Conservation (phyloP, 164 flowering plant species). For the Taxillus chinensis region DNA sequence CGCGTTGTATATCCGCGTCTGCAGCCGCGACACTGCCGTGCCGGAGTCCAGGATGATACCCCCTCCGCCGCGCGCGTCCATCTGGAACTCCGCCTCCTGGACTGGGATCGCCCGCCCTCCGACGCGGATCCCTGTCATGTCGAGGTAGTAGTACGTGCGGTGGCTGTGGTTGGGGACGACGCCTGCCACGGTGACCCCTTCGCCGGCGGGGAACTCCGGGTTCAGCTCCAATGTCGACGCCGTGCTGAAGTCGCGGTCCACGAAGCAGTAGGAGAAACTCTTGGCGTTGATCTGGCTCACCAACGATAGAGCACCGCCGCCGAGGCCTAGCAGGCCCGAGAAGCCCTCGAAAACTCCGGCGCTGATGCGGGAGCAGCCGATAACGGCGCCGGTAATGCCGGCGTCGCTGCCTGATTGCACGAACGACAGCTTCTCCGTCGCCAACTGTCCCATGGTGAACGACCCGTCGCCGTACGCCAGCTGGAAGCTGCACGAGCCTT, state of each 20-base stretch:
- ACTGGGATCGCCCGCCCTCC: constrained; percentile 5
- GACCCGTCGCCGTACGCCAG: too few relatives aligned
- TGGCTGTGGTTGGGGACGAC: background rate
- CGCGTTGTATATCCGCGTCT: constrained; percentile 1
- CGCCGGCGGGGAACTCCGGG: background rate
- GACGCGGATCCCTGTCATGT: constrained; percentile 7
- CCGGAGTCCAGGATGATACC: constrained; percentile 14
- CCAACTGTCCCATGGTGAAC: too few relatives aligned
- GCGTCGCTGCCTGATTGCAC: too few relatives aligned
- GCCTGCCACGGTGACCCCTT: background rate
- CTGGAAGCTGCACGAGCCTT: too few relatives aligned
- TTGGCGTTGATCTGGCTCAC: constrained; percentile 3
- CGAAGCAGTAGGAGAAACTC: constrained; percentile 10
- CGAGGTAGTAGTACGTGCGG: background rate
- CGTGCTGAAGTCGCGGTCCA: constrained; percentile 5
- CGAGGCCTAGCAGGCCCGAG: constrained; percentile 8
- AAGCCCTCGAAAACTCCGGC: constrained; percentile 6
- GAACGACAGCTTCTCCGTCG: too few relatives aligned
- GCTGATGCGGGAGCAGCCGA: constrained; percentile 8
- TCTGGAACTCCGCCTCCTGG: constrained; percentile 1
- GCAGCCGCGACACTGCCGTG: constrained; percentile 9
- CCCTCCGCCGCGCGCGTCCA: constrained; percentile 6
- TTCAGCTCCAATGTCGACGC: constrained; percentile 7
- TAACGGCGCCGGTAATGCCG: background rate
- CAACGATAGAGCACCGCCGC: constrained; percentile 6